A percentile compares a stretch with the other conserved stretches of the same genome.
phyloP scores from a whole-genome alignment of 2,329 filamentous ascomycete species.

The Sarocladium strictum region DNA sequence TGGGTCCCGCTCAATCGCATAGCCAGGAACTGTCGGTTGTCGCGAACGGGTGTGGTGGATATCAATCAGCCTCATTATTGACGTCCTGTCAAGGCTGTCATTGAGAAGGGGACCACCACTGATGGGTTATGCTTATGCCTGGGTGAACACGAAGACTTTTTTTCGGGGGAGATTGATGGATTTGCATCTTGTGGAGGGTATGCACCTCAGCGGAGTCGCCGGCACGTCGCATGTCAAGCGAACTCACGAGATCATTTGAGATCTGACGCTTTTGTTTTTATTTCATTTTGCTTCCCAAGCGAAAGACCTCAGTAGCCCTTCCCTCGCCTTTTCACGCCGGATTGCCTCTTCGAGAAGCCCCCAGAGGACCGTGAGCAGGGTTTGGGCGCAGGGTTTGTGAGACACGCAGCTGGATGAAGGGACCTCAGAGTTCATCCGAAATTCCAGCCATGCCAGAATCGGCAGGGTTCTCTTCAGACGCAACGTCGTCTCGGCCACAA shows the following conservation, averaged over 20 bases:
- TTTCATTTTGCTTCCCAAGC: too few species aligned
- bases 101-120: background rate
- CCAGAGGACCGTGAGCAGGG: background rate
- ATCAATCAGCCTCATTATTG: constrained; percentile 3
- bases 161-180: background rate
- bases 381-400: too few species aligned
- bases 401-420: background rate
- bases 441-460: background rate
- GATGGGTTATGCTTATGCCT: background rate
- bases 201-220: background rate
- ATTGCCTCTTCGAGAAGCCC: background rate
- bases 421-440: background rate
- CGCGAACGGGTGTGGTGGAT: constrained; percentile 7
- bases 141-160: background rate
- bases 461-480: background rate
- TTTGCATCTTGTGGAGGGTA: background rate
- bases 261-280: too few species aligned
- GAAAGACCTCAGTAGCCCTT: too few species aligned
- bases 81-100: background rate
- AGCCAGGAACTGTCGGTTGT: constrained; percentile 6
- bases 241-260: background rate
- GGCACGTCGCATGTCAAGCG: too few species aligned
- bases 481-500: background rate
- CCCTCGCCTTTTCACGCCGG: too few species aligned
- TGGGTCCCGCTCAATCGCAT: constrained; percentile 8